Evolutionary conservation across 768 basidiomycete species (phyloP).

Genomic region (Cantharellus cinnabarinus): DNA sequence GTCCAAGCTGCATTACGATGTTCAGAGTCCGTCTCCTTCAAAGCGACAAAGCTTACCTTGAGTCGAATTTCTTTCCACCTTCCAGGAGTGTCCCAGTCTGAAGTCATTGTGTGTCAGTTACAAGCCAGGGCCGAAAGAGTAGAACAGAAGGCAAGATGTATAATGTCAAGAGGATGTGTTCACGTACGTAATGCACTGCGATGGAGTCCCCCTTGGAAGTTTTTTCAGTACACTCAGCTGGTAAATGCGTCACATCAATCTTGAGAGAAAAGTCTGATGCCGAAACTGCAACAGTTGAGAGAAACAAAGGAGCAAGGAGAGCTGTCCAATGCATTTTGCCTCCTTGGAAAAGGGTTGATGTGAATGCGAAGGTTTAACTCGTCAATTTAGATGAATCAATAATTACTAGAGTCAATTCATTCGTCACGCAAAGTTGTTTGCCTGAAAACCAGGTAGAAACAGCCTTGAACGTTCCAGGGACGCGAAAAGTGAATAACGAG

Average conservation of each 20-base stretch:
- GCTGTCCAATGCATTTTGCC: neutral
- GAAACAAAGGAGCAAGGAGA: neutral
- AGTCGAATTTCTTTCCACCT: constrained; percentile 74
- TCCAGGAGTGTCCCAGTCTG: constrained; percentile 65
- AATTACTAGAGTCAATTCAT: too few relatives aligned
- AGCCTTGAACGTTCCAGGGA: too few relatives aligned
- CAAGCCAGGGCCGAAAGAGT: too few relatives aligned
- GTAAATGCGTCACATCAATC: constrained; percentile 4
- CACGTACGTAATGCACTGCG: constrained; percentile 52
- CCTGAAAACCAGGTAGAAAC: too few relatives aligned
- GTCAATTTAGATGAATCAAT: too few relatives aligned
- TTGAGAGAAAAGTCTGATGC: neutral
- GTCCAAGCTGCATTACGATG: constrained; percentile 31
- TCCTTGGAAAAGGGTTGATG: too few relatives aligned
- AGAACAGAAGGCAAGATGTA: neutral
- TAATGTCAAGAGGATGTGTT: constrained; percentile 12
- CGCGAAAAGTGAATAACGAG: too few relatives aligned
- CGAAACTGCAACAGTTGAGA: neutral
- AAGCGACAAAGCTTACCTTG: constrained; percentile 32
- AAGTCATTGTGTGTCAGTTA: neutral
- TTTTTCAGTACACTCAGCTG: constrained; percentile 5
- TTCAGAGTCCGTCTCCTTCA: neutral
- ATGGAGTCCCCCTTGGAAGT: constrained; percentile 37
- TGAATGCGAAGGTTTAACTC: too few relatives aligned
- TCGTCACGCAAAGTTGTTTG: too few relatives aligned